Evolutionary conservation across 495 filamentous ascomycete species (phyloP), one percentile per base, ranked within the genome.

Genomic region (Aspergillus bertholletiae): DNA sequence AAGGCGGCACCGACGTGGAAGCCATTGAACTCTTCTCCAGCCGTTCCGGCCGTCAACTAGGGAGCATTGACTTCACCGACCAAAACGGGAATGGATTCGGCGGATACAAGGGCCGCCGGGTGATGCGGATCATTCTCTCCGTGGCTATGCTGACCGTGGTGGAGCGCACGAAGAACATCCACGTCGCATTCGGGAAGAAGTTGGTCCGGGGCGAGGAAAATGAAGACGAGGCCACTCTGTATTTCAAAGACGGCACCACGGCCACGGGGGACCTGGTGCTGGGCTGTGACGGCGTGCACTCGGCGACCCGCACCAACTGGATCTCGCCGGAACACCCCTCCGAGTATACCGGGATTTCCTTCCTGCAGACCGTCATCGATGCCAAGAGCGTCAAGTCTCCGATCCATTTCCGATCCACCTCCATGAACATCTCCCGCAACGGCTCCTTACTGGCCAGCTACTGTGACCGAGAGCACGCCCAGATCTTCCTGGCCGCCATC

Each of bases 221-320:
- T 2, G 60, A 62, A 1, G 59, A 74, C 35, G 60, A 68, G 20
- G 79, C 82, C 1, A 67, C 68, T 7, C 58, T 82, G 13, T 62
- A 68, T 23, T 85, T 87, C 60, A 63, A 74, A 24, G 79, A 81
- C 59, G 76, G 78, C 3, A 70, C 70, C 0, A 62, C 66, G 4
- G 77, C 71, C 0, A 64, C 66, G 22, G 81, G 73, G 0, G 79
- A 86, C 51, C 60, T 86, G 5, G 66, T 86, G 2, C 62, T 86
- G 7, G 84, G 82, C 41, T 85, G 82, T 61, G 84, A 87, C 56
- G 84, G 84, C 5, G 81, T 86, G n/a, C 79, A 84, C 64, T 86
- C 82, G 1, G 71, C 72, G 17, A 74, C 79, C 9, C 77, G 84
- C 11, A 74, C 71, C 17, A 62, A 69, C 15, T 80, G 78, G 58